Conservation (phyloP, 2,329 filamentous ascomycete species). For the Xylariaceae sp. region DNA sequence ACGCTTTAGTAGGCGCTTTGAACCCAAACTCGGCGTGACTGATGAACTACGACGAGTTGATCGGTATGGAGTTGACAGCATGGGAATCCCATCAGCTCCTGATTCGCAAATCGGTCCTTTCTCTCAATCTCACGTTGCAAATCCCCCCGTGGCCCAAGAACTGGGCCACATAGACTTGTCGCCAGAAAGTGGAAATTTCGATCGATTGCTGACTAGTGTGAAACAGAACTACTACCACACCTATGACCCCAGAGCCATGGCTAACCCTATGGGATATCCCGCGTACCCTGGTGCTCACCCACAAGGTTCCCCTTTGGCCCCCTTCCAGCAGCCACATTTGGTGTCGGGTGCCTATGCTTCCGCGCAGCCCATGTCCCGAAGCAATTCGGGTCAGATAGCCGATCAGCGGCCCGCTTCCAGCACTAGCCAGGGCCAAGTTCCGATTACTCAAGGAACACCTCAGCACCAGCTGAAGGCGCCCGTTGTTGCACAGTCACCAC, state of each 20-base stretch:
- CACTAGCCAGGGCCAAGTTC: conserved; percentile 58
- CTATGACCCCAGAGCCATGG: conserved; percentile 38
- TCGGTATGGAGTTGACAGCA: conserved; percentile 17
- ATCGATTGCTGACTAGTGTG: conserved; percentile 65
- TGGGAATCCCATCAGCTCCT: conserved; percentile 17
- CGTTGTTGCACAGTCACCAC: conserved; percentile 39
- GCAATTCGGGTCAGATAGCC: conserved; percentile 68
- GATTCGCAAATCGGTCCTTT: conserved; percentile 25
- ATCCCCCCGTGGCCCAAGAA: conserved; percentile 22
- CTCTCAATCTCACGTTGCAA: conserved; percentile 29
- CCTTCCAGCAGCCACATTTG: conserved; percentile 31
- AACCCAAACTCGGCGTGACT: conserved; percentile 31
- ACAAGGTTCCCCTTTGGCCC: background rate
- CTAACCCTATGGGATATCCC: conserved; percentile 24
- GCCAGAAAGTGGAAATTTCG: conserved; percentile 65
- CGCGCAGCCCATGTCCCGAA: conserved; percentile 73
- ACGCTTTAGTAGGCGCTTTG: conserved; percentile 44
- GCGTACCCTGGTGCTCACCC: conserved; percentile 27
- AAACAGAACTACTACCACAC: conserved; percentile 60
- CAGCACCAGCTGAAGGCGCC: conserved; percentile 49
- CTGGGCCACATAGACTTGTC: conserved; percentile 50
- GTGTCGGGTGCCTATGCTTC: conserved; percentile 36
- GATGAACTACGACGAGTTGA: conserved; percentile 21
- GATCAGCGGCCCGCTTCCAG: conserved; percentile 56
- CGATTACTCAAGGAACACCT: conserved; percentile 52